A percentile compares a stretch with the other conserved stretches of the same genome.
Evolutionary conservation across 768 basidiomycete genomes (phyloP).

Genomic region (Xerocomellus dryophilus): DNA sequence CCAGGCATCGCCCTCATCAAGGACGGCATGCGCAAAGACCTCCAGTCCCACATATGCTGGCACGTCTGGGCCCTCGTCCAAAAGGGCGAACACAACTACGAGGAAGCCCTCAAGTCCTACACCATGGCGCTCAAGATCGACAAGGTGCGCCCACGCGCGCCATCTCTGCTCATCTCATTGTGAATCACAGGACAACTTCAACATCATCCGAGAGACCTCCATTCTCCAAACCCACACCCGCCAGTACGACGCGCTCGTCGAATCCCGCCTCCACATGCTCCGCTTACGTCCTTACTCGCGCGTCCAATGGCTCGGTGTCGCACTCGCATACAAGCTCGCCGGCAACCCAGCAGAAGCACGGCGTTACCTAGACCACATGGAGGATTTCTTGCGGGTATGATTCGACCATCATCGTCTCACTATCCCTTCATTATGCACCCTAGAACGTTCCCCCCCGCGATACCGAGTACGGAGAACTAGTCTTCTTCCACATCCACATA

Average conservation of each 20-base stretch:
- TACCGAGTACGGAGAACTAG: slow-evolving; percentile 77
- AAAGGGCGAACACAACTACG: slow-evolving; percentile 92
- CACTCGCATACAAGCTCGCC: slow-evolving; percentile 84
- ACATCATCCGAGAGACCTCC: slow-evolving; percentile 88
- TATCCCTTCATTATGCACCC: slow-evolving; percentile 5
- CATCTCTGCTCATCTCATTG: background rate
- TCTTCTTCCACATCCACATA: slow-evolving; percentile 72
- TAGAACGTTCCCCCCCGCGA: slow-evolving; percentile 79
- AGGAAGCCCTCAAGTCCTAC: slow-evolving; percentile 92
- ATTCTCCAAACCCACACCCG: slow-evolving; percentile 87
- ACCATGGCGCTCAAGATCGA: slow-evolving; percentile 85
- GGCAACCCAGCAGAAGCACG: slow-evolving; percentile 69
- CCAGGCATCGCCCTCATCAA: slow-evolving; percentile 82
- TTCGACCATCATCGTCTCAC: background rate
- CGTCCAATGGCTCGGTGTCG: slow-evolving; percentile 86
- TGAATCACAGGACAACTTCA: slow-evolving; percentile 76
- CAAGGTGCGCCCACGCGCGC: slow-evolving; percentile 52
- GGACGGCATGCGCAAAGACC: slow-evolving; percentile 76
- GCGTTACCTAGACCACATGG: slow-evolving; percentile 70
- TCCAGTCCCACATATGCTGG: slow-evolving; percentile 94
- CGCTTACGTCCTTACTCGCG: slow-evolving; percentile 77
- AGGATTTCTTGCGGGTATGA: slow-evolving; percentile 63
- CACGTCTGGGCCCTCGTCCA: slow-evolving; percentile 96
- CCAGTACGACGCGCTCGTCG: slow-evolving; percentile 70
- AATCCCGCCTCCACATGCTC: slow-evolving; percentile 79